Evolutionary conservation across 441 rosid genomes (phyloP).

Genomic region (Populus hybrid): DNA sequence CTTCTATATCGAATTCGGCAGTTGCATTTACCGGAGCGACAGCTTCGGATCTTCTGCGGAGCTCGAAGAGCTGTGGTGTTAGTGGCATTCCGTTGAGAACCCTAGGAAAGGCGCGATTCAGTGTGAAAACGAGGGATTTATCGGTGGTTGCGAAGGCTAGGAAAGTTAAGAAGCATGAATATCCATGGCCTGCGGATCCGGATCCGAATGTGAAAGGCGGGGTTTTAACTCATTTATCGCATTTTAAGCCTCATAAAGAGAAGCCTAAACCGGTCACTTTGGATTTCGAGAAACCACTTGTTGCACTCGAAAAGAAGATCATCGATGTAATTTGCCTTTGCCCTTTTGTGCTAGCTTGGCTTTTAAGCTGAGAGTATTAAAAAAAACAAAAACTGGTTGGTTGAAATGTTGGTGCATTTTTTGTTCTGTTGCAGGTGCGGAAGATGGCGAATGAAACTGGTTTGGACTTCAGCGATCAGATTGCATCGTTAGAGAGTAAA

Average conservation of each 20-base stretch:
- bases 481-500: conserved; percentile 63
- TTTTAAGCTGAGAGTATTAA: background rate
- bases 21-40: conserved; percentile 45
- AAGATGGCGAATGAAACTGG: conserved; percentile 92
- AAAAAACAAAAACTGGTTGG: background rate
- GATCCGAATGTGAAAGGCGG: conserved; percentile 94
- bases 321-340: conserved; percentile 48
- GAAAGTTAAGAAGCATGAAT: conserved; percentile 82
- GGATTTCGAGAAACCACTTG: conserved; percentile 89
- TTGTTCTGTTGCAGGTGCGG: conserved; percentile 59
- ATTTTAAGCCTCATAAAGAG: conserved; percentile 74
- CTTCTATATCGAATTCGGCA: conserved; percentile 45
- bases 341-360: conserved; percentile 1
- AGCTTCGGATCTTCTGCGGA: conserved; percentile 81
- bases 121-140: conserved; percentile 30
- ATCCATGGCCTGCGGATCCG: conserved; percentile 83
- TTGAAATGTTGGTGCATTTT: background rate
- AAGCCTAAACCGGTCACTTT: conserved; percentile 74
- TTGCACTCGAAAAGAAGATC: conserved; percentile 76
- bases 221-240: conserved; percentile 66
- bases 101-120: conserved; percentile 45
- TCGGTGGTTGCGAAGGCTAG: conserved; percentile 54
- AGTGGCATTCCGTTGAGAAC: conserved; percentile 55
- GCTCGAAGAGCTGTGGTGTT: conserved; percentile 46
- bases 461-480: conserved; percentile 85